Conservation (phyloP, 202 grass and related monocot genomes). For the Schoenoplectus triqueter region DNA sequence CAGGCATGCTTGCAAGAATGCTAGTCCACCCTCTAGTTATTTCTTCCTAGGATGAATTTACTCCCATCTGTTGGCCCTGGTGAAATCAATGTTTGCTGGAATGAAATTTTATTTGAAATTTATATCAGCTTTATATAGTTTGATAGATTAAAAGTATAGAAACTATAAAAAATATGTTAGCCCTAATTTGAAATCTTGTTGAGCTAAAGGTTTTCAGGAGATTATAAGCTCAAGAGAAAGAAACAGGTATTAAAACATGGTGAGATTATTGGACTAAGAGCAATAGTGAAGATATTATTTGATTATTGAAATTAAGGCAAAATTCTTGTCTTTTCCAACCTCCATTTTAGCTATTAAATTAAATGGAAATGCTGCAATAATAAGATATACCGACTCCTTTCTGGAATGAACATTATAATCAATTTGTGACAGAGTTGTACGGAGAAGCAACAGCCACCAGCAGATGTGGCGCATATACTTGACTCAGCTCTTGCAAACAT, state of each 20-base stretch:
- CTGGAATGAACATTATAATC: neutral
- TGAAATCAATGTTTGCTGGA: too few relatives aligned
- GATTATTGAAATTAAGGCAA: neutral
- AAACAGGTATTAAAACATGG: neutral
- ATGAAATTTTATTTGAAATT: too few relatives aligned
- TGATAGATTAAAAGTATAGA: neutral
- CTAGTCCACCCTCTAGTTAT: too few relatives aligned
- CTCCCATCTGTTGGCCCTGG: too few relatives aligned
- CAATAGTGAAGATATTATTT: neutral
- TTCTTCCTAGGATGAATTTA: too few relatives aligned
- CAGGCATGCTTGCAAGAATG: neutral
- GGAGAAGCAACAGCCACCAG: slow-evolving; percentile 85
- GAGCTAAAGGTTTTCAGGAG: neutral
- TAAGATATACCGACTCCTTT: neutral
- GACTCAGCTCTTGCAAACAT: slow-evolving; percentile 72
- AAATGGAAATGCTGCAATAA: neutral
- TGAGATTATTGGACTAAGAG: neutral
- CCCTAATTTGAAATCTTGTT: slow-evolving; percentile 16
- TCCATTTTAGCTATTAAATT: neutral
- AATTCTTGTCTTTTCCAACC: neutral
- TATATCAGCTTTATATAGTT: neutral
- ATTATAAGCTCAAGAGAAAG: neutral
- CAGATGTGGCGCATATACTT: slow-evolving; percentile 83
- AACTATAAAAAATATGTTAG: neutral
- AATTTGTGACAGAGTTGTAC: slow-evolving; percentile 71